These are phyloP conservation scores for Mortierella polycephala DNA, from an alignment of 371 early-diverging fungal species.

Conservation along the genomic window DNA sequence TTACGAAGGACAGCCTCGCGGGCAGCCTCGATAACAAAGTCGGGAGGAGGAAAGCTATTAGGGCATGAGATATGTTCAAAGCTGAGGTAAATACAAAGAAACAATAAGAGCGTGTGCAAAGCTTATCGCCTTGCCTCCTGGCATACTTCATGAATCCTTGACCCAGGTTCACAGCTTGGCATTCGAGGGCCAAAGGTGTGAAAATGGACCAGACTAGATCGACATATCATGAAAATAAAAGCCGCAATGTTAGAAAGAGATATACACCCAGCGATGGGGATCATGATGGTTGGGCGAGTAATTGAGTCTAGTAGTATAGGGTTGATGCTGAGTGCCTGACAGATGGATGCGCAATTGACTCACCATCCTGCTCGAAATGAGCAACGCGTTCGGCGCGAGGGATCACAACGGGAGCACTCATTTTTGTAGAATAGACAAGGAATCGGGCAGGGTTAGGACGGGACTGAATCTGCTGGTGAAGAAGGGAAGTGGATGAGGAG, in stretches of 20 bases:
- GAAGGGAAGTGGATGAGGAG: slow-evolving; percentile 10
- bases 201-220: slow-evolving; percentile 91
- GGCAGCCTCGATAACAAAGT: slow-evolving; percentile 88
- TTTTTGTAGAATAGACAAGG: slow-evolving; percentile 16
- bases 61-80: too few relatives aligned
- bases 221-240: background rate
- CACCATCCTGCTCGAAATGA: slow-evolving; percentile 60
- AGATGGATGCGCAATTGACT: slow-evolving; percentile 4
- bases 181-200: slow-evolving; percentile 85
- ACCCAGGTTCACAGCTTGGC: slow-evolving; percentile 93
- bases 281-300: too few relatives aligned
- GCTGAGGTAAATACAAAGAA: too few relatives aligned
- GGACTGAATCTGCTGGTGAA: slow-evolving; percentile 2
- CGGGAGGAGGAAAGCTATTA: slow-evolving; percentile 85
- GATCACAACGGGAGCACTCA: slow-evolving; percentile 30
- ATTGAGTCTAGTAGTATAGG: too few relatives aligned
- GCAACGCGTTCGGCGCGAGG: slow-evolving; percentile 57
- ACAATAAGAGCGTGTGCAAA: background rate
- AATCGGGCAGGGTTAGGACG: slow-evolving; percentile 6
- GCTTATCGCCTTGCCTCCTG: background rate
- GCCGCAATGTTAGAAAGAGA: background rate
- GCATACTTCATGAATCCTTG: slow-evolving; percentile 89
- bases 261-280: background rate
- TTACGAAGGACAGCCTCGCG: slow-evolving; percentile 71
- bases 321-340: background rate